phyloP scores from a whole-genome alignment of 2,329 filamentous ascomycete genomes.

The Colletotrichum sp. region DNA sequence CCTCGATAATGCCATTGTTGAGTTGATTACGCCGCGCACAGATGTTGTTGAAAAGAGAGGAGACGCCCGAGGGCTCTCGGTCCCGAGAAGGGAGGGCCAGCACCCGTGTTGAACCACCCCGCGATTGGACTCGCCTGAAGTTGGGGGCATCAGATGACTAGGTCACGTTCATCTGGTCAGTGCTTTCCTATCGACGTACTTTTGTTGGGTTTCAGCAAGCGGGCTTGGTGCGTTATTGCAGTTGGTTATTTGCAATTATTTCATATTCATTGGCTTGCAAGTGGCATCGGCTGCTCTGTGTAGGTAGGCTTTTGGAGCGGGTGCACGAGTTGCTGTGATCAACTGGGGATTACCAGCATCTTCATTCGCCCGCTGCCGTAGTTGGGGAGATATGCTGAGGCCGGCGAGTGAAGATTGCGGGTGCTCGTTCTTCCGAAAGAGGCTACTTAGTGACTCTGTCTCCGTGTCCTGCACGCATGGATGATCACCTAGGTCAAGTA shows the following conservation, averaged over 20 bases:
- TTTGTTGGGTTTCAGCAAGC: neutral
- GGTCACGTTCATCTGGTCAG: neutral
- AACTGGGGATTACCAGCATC: no score
- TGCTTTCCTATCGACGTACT: accelerated
- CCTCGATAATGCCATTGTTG: neutral
- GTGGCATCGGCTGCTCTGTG: no score
- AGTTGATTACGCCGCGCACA: neutral
- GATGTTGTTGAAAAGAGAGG: neutral
- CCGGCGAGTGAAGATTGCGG: no score
- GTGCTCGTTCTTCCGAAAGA: no score
- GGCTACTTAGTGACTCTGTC: accelerated
- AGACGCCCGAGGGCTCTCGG: neutral
- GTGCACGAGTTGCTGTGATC: no score
- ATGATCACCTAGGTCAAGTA: no score
- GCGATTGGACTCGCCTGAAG: neutral
- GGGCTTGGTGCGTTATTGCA: neutral
- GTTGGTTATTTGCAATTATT: no score
- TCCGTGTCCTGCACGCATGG: no score
- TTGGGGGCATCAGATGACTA: neutral
- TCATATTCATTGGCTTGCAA: no score
- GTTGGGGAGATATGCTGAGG: no score
- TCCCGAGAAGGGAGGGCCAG: neutral
- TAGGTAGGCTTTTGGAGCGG: no score
- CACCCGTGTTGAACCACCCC: neutral
- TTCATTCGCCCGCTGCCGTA: no score